Evolutionary conservation across 169 alveolate genomes (phyloP).

Genomic region (Babesia divergens): DNA sequence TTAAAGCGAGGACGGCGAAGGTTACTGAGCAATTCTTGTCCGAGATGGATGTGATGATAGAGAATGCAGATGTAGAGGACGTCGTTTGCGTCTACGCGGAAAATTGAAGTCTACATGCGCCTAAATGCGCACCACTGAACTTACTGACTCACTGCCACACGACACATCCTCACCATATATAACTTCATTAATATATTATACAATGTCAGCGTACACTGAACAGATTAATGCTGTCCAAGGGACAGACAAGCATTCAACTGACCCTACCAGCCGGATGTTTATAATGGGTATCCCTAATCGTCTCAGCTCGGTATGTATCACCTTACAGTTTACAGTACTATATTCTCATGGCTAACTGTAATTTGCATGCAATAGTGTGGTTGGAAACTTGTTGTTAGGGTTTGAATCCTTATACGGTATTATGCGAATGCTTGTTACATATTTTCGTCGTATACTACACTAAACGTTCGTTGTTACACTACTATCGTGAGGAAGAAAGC

Average conservation of each 20-base stretch:
- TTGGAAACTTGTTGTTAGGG: too few species aligned
- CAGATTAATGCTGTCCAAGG: neutral
- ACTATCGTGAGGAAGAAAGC: too few species aligned
- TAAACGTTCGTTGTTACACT: too few species aligned
- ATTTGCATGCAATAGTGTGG: too few species aligned
- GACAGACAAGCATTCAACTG: neutral
- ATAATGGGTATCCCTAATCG: constrained; percentile 53
- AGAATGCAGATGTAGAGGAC: constrained; percentile 56
- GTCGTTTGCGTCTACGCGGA: constrained; percentile 32
- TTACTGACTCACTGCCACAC: constrained; percentile 2
- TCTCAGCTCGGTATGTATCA: constrained; percentile 18
- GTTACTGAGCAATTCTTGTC: constrained; percentile 19
- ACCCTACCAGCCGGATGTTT: constrained; percentile 60
- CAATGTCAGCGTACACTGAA: neutral
- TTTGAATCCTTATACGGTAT: too few species aligned
- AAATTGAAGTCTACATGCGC: constrained; percentile 2
- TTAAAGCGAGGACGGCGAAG: constrained; percentile 37
- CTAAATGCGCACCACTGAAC: neutral
- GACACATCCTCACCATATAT: neutral
- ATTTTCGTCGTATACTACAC: too few species aligned
- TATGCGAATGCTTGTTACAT: too few species aligned
- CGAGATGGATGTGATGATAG: constrained; percentile 40
- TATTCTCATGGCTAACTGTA: too few species aligned
- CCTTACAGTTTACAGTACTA: too few species aligned
- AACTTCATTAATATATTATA: neutral